phyloP scores from a whole-genome alignment of 2,329 filamentous ascomycete species.

The Diplodia sapinea region DNA sequence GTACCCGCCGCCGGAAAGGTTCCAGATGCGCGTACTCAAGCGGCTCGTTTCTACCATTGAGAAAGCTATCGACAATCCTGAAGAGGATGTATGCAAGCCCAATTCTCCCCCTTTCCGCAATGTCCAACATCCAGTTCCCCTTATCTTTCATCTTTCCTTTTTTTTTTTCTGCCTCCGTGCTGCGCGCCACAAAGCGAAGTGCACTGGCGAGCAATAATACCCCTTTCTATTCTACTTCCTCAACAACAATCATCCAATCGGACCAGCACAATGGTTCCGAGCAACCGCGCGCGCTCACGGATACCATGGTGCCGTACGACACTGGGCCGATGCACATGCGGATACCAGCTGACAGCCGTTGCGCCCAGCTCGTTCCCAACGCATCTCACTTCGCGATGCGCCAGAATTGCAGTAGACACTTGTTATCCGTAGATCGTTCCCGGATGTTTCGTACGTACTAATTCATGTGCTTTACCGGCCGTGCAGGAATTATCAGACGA shows the following conservation, averaged over 20 bases:
- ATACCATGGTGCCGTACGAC: conserved; percentile 5
- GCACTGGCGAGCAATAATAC: conserved; percentile 1
- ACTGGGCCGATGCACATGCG: neutral
- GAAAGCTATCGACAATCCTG: conserved; percentile 76
- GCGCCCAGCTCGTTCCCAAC: neutral
- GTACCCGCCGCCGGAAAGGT: conserved; percentile 69
- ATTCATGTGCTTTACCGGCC: conserved; percentile 36
- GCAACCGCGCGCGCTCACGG: neutral
- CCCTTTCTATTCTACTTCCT: conserved; percentile 1
- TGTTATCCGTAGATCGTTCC: neutral
- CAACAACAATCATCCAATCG: conserved; percentile 7
- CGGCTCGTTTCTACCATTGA: conserved; percentile 73
- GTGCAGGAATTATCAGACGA: conserved; percentile 80
- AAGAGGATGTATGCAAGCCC: conserved; percentile 76
- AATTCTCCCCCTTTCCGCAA: conserved; percentile 25
- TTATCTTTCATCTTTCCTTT: neutral
- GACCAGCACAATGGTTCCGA: neutral
- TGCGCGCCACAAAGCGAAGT: conserved; percentile 16
- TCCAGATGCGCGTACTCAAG: conserved; percentile 76
- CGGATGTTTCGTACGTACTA: conserved; percentile 30
- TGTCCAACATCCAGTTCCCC: neutral
- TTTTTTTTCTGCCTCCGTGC: neutral
- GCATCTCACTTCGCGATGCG: conserved; percentile 15
- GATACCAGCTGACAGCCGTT: neutral
- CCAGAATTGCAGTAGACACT: neutral